These are phyloP conservation scores for Lunularia cruciata DNA, from an alignment of 225 moss, liverwort and hornwort species.

Conservation along the genomic window DNA sequence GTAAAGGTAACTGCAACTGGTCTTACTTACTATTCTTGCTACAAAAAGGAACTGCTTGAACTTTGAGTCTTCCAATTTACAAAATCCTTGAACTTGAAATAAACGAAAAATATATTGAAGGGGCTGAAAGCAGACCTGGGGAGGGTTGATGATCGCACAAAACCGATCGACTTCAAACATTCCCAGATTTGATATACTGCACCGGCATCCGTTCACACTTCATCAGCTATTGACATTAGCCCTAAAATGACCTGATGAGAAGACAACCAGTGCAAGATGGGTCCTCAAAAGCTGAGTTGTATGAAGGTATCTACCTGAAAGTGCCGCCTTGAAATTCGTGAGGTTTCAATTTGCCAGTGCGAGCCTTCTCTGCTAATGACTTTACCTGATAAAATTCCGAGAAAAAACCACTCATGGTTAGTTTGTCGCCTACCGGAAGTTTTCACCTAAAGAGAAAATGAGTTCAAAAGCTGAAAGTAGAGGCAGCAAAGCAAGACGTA, in stretches of 20 bases:
- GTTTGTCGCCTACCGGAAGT: too few relatives aligned
- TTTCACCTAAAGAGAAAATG: slow-evolving; percentile 5
- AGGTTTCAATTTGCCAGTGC: slow-evolving; percentile 85
- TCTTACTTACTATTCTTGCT: too few relatives aligned
- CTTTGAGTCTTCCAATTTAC: too few relatives aligned
- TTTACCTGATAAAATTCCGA: slow-evolving; percentile 54
- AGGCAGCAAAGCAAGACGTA: neutral
- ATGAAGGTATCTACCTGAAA: too few relatives aligned
- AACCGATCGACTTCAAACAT: slow-evolving; percentile 90
- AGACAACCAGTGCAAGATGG: too few relatives aligned
- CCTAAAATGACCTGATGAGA: neutral
- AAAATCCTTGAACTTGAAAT: too few relatives aligned
- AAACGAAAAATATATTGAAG: too few relatives aligned
- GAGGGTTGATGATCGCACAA: slow-evolving; percentile 94
- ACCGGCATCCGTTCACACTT: neutral
- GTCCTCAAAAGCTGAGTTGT: too few relatives aligned
- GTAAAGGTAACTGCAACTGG: too few relatives aligned
- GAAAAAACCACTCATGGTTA: neutral
- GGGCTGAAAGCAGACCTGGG: slow-evolving; percentile 55
- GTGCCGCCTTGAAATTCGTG: slow-evolving; percentile 98
- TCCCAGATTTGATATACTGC: slow-evolving; percentile 95
- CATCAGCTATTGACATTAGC: too few relatives aligned
- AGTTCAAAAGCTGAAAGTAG: neutral
- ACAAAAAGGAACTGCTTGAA: too few relatives aligned
- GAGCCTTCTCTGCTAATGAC: slow-evolving; percentile 81